Percentiles rank a stretch among this genome's conserved stretches.
These are phyloP conservation scores for Penicillium sp. DNA, from an alignment of 2,329 filamentous ascomycete genomes.

Conservation along the genomic window DNA sequence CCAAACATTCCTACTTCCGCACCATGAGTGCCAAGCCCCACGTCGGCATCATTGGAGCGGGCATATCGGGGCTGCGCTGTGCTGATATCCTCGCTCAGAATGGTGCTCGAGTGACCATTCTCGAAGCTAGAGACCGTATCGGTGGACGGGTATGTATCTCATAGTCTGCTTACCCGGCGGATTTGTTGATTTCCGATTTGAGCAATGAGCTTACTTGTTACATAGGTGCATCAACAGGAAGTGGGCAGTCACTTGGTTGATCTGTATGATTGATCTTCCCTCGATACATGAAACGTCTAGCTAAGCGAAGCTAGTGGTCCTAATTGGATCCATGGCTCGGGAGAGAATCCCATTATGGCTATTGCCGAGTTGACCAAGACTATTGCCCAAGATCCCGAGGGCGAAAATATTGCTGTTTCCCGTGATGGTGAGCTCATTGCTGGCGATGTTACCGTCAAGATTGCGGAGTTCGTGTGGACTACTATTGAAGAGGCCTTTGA, in stretches of 20 bases:
- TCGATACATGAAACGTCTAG: too few species aligned
- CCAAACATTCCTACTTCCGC: background rate
- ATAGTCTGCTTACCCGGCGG: too few species aligned
- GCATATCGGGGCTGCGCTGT: slow-evolving; percentile 55
- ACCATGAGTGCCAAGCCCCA: slow-evolving; percentile 41
- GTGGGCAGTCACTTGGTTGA: slow-evolving; percentile 50
- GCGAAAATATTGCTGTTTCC: slow-evolving; percentile 47
- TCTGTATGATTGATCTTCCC: slow-evolving; percentile 49
- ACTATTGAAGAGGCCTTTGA: slow-evolving; percentile 56
- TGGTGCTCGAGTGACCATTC: slow-evolving; percentile 53
- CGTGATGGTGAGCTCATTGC: slow-evolving; percentile 41
- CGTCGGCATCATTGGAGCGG: slow-evolving; percentile 57
- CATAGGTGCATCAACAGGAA: slow-evolving; percentile 47
- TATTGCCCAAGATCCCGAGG: slow-evolving; percentile 48
- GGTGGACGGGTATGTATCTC: slow-evolving; percentile 49
- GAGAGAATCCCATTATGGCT: slow-evolving; percentile 54
- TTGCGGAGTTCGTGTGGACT: slow-evolving; percentile 49
- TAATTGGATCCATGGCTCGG: slow-evolving; percentile 60
- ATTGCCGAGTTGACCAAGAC: slow-evolving; percentile 52
- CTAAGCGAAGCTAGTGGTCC: too few species aligned
- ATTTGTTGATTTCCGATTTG: background rate
- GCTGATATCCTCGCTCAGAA: slow-evolving; percentile 53
- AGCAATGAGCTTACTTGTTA: background rate
- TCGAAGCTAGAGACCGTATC: slow-evolving; percentile 54
- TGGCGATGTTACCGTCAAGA: slow-evolving; percentile 27